Percentiles rank a stretch among this genome's conserved stretches.
phyloP scores from a whole-genome alignment of 1,139 yeast genomes.

The Debaryomyces robertsiae region DNA sequence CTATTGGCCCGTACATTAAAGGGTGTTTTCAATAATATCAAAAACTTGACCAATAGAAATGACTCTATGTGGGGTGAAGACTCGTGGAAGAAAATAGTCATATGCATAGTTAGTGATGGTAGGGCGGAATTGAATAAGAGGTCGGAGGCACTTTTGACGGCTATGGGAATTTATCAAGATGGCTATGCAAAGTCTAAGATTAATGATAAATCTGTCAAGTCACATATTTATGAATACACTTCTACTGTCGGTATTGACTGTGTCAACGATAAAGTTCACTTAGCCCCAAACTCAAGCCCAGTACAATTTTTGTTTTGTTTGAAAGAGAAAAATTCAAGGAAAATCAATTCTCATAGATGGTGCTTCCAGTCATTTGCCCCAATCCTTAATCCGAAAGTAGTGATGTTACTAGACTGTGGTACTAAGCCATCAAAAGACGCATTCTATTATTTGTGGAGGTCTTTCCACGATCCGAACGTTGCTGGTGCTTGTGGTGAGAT shows the following conservation, averaged over 20 bases:
- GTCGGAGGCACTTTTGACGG: slow-evolving; percentile 64
- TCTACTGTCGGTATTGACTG: slow-evolving; percentile 73
- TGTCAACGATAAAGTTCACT: slow-evolving; percentile 55
- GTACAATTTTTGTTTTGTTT: slow-evolving; percentile 76
- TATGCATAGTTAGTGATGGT: slow-evolving; percentile 77
- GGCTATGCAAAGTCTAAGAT: slow-evolving; percentile 81
- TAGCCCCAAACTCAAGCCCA: slow-evolving; percentile 64
- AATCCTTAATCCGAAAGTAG: slow-evolving; percentile 66
- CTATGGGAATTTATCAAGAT: slow-evolving; percentile 78
- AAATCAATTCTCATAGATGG: slow-evolving; percentile 86
- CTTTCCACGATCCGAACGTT: slow-evolving; percentile 72
- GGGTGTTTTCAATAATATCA: slow-evolving; percentile 75
- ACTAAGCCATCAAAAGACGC: slow-evolving; percentile 74
- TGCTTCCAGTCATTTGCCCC: slow-evolving; percentile 81
- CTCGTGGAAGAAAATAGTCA: slow-evolving; percentile 79
- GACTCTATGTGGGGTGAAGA: slow-evolving; percentile 78
- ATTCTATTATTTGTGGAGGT: slow-evolving; percentile 74
- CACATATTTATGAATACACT: slow-evolving; percentile 80
- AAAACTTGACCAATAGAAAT: slow-evolving; percentile 57
- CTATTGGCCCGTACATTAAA: slow-evolving; percentile 71
- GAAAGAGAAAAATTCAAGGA: slow-evolving; percentile 73
- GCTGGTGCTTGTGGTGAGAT: slow-evolving; percentile 92
- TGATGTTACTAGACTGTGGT: slow-evolving; percentile 77
- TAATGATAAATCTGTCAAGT: slow-evolving; percentile 66
- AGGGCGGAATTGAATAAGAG: slow-evolving; percentile 68